A percentile compares a stretch with the other conserved stretches of the same genome.
These are phyloP conservation scores for Lactifluus hygrophoroides DNA, from an alignment of 768 basidiomycete genomes.

Conservation along the genomic window DNA sequence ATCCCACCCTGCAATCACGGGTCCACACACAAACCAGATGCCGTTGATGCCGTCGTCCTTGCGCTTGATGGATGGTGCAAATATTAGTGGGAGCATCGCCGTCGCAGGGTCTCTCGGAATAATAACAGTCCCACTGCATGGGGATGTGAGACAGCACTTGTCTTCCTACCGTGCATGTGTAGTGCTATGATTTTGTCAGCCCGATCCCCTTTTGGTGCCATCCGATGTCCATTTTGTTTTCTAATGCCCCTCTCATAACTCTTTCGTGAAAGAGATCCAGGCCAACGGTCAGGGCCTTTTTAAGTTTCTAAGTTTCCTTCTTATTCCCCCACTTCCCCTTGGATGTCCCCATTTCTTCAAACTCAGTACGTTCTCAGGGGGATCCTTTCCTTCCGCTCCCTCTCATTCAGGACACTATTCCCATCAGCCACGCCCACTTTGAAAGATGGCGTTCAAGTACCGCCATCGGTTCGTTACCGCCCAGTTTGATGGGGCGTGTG, in stretches of 20 bases:
- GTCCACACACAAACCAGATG: conserved; percentile 59
- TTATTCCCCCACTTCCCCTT: not conserved
- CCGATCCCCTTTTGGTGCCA: not conserved
- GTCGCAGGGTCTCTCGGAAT: too few relatives aligned
- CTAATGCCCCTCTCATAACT: not conserved
- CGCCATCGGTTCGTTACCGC: not conserved
- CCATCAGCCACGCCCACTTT: not conserved
- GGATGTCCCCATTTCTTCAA: not conserved
- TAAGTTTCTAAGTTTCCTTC: not conserved
- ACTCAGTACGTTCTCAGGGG: not conserved
- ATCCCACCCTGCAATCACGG: conserved; percentile 76
- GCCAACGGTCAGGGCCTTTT: not conserved
- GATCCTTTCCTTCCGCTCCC: not conserved
- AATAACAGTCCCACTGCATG: too few relatives aligned
- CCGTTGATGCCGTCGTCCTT: conserved; percentile 86
- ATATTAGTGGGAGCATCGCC: conserved; percentile 57
- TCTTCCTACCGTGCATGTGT: not conserved
- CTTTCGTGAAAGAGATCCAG: not conserved
- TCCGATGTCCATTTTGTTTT: not conserved
- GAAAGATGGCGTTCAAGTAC: not conserved
- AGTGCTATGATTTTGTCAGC: not conserved
- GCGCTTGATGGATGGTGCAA: conserved; percentile 72
- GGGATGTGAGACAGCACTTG: not conserved
- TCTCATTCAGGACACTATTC: not conserved
- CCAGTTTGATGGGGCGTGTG: not conserved